Base-by-base conservation (phyloP, 2,329 filamentous ascomycete genomes). In the Ophiocordyceps sinensis region DNA sequence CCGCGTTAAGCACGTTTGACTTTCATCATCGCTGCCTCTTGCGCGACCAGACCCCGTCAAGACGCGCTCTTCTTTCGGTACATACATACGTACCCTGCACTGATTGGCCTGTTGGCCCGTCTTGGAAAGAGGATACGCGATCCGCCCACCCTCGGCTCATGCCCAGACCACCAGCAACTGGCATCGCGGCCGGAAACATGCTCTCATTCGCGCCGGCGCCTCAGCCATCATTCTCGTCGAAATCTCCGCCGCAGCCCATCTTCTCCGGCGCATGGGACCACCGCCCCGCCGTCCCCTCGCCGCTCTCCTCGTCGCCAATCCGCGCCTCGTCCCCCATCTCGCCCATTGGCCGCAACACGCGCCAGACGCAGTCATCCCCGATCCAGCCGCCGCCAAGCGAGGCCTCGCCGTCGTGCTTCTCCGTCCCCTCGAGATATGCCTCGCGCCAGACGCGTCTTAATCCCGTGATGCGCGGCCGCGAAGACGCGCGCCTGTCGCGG, bases 401-500 rank as follows among this genome's bases (percentile, higher is more conserved):
- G 26, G 68, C 23, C 23, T 26, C 23, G 23, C 5, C 23, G 23
- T 9, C 23, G 4, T 26, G 3, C 23, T 26, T 26, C 23, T 26
- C 65, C 55, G 72, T 65, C 30, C 12, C 12, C 13, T 32, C n/a
- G 13, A 7, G 30, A 43, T 79, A 67, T 49, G 66, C 73, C 26
- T 62, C 71, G 45, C 69, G 76, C 14, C 64, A 66, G 13, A 61
- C 68, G 41, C 80, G 80, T 45, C 67, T 70, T 30, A 85, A 82
- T 45, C 82, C 79, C 0, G 51, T 82, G 7, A 60, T 78, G 15
- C 71, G 73, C 47, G 71, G 63, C 45, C 68, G 75, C 39, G 74
- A 86, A 53, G 75, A 74, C 15, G 66, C 68, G 1, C 74, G 77
- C 42, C 78, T 85, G 53, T 66, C 71, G 41, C 65, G 84, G 43